These are phyloP conservation scores for Naganishia antarctica DNA, from an alignment of 768 basidiomycete species.

Conservation along the genomic window DNA sequence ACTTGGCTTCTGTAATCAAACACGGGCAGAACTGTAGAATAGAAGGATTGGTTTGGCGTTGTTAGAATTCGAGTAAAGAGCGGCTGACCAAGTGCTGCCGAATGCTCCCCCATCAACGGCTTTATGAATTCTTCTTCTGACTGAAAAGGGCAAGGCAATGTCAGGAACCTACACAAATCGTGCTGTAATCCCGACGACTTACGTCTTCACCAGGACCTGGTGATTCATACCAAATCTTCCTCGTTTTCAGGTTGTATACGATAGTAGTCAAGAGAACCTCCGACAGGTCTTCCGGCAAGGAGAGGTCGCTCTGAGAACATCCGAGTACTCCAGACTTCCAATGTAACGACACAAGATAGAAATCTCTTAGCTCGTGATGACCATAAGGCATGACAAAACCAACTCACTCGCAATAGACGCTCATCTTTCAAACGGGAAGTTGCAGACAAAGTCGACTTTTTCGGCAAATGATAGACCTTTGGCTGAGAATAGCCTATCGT, in stretches of 20 bases:
- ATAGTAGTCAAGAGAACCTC: conserved; percentile 30
- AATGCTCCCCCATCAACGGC: neutral
- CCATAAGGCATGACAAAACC: too few relatives aligned
- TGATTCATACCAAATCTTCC: conserved; percentile 42
- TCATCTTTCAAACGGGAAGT: neutral
- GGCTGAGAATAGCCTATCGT: neutral
- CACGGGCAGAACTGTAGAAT: conserved; percentile 38
- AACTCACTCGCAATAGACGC: neutral
- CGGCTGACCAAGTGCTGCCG: neutral
- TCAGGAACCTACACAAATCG: too few relatives aligned
- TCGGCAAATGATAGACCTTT: conserved; percentile 14
- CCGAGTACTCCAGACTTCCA: conserved; percentile 9
- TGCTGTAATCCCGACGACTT: neutral
- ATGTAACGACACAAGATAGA: neutral
- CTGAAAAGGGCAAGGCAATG: neutral
- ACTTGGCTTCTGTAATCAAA: conserved; percentile 45
- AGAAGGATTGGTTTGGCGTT: neutral
- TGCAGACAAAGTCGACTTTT: neutral
- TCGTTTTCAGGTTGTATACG: conserved; percentile 40
- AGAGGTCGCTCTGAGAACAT: neutral
- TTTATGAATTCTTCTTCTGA: conserved; percentile 5
- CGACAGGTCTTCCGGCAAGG: neutral
- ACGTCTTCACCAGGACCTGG: conserved; percentile 34
- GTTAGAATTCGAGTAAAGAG: neutral
- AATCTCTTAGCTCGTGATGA: too few relatives aligned